These are phyloP conservation scores for Moesziomyces aphidis DNA, from an alignment of 1,284 basidiomycete genomes.

Conservation along the genomic window DNA sequence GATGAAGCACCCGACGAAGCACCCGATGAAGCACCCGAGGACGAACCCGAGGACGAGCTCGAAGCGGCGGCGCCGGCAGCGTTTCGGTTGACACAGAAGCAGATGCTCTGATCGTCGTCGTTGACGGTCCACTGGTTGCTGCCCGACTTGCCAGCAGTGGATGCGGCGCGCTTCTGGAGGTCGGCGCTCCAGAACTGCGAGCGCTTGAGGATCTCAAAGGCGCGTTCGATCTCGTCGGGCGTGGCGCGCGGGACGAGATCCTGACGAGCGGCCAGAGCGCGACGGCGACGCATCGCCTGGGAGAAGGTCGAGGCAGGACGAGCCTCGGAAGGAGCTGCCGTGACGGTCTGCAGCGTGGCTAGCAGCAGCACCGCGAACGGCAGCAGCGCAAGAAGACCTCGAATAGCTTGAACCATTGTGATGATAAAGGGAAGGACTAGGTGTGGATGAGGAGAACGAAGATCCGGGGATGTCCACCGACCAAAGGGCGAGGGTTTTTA, in stretches of 20 bases:
- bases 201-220: slow-evolving; percentile 29
- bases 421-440: slow-evolving; percentile 2
- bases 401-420: slow-evolving; percentile 18
- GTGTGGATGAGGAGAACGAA: neutral
- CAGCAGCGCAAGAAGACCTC: slow-evolving; percentile 16
- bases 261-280: slow-evolving; percentile 12
- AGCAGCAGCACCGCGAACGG: slow-evolving; percentile 11
- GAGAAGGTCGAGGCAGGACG: slow-evolving; percentile 4
- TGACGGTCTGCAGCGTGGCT: slow-evolving; percentile 2
- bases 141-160: slow-evolving; percentile 14
- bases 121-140: slow-evolving; percentile 28
- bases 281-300: slow-evolving; percentile 19
- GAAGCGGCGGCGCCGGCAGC: neutral
- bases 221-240: slow-evolving; percentile 19
- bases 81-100: slow-evolving; percentile 36
- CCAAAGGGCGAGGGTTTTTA: neutral
- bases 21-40: neutral
- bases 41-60: neutral
- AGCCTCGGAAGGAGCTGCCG: slow-evolving; percentile 1
- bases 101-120: slow-evolving; percentile 29
- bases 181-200: slow-evolving; percentile 17
- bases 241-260: slow-evolving; percentile 25
- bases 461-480: no score
- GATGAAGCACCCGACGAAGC: neutral
- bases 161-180: slow-evolving; percentile 15